Percentiles rank a stretch among this genome's conserved stretches.
Evolutionary conservation across 192 early-diverging fungal genomes (phyloP).

Genomic region (Backusella liffmaniae): DNA sequence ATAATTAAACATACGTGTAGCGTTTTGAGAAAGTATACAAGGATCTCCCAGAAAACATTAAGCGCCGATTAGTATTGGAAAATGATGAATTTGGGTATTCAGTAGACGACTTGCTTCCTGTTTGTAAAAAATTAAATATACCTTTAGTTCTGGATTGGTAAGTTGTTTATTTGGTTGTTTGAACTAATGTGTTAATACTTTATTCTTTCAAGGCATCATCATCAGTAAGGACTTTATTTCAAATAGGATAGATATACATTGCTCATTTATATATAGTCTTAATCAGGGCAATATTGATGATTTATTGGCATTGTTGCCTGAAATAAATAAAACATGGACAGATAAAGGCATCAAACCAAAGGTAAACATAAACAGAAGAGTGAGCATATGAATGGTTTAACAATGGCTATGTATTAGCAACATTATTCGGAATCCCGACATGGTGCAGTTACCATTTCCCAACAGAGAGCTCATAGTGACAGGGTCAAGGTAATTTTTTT

Average conservation of each 20-base stretch:
- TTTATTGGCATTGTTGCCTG: constrained; percentile 25
- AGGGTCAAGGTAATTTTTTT: constrained; percentile 19
- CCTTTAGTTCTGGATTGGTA: constrained; percentile 54
- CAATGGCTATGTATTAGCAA: constrained; percentile 15
- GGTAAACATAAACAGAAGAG: background rate
- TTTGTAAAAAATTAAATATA: constrained; percentile 42
- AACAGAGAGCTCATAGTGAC: constrained; percentile 45
- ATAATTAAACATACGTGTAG: background rate
- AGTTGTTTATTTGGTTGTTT: background rate
- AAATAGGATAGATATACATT: background rate
- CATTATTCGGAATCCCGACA: constrained; percentile 44
- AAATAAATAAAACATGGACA: constrained; percentile 45
- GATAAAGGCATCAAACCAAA: constrained; percentile 44
- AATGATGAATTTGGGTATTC: constrained; percentile 52
- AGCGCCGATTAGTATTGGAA: constrained; percentile 46
- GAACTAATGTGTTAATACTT: background rate
- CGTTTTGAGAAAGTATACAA: constrained; percentile 42
- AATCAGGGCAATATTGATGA: constrained; percentile 22
- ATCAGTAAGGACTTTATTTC: constrained; percentile 11
- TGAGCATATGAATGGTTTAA: background rate
- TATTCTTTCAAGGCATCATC: constrained; percentile 26
- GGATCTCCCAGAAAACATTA: constrained; percentile 31
- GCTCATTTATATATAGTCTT: constrained; percentile 15
- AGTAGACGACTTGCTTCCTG: constrained; percentile 44
- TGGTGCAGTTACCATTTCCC: constrained; percentile 39